These are phyloP conservation scores for Eucalyptus regnans DNA, from an alignment of 345 rosid genomes.

Conservation along the genomic window DNA sequence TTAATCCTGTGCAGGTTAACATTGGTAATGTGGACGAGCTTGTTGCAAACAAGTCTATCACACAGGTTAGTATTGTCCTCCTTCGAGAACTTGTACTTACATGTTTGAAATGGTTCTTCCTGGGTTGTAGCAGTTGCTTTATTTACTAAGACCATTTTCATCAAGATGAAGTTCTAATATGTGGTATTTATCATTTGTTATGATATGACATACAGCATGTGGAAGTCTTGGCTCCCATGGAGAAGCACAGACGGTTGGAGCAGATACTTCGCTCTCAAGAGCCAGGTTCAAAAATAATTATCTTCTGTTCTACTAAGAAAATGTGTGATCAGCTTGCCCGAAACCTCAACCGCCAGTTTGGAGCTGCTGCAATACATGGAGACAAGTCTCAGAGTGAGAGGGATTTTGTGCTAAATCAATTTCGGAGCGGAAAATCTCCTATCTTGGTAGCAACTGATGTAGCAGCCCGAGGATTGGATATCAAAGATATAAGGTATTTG, in stretches of 20 bases:
- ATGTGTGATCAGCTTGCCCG: slow-evolving; percentile 91
- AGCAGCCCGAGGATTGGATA: slow-evolving; percentile 85
- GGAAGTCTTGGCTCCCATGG: slow-evolving; percentile 71
- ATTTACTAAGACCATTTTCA: background rate
- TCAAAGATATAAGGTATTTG: slow-evolving; percentile 78
- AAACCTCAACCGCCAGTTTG: slow-evolving; percentile 55
- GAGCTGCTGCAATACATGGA: slow-evolving; percentile 91
- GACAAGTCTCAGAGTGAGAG: slow-evolving; percentile 89
- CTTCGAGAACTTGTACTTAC: background rate
- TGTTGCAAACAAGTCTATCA: slow-evolving; percentile 95
- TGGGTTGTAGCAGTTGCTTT: background rate
- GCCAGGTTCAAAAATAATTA: slow-evolving; percentile 72
- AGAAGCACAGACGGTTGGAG: slow-evolving; percentile 87
- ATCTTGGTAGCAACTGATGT: slow-evolving; percentile 90
- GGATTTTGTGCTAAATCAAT: slow-evolving; percentile 66
- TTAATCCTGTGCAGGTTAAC: slow-evolving; percentile 93
- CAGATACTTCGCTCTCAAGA: slow-evolving; percentile 84
- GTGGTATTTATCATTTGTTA: background rate
- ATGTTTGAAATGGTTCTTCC: background rate
- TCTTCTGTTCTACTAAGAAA: slow-evolving; percentile 81
- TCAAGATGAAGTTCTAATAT: background rate
- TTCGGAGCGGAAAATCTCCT: slow-evolving; percentile 73
- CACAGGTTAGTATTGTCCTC: slow-evolving; percentile 47
- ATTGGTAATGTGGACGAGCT: slow-evolving; percentile 97
- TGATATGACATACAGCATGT: slow-evolving; percentile 39